These are phyloP conservation scores for Torulaspora quercuum DNA, from an alignment of 805 yeast species.

Conservation along the genomic window DNA sequence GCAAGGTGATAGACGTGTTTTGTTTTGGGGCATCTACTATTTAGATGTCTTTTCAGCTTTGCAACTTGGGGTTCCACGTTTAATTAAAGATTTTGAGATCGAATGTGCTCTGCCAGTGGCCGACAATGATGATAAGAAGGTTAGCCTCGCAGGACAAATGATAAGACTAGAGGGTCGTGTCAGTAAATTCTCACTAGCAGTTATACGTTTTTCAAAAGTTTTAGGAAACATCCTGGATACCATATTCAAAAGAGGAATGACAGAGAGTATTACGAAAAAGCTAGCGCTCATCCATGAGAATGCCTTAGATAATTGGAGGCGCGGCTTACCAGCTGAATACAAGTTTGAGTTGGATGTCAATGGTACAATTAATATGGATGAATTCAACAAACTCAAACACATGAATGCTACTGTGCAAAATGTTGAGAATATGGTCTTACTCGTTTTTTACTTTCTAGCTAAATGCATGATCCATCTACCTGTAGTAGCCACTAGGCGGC, in stretches of 20 bases:
- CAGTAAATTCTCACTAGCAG: slow-evolving; percentile 54
- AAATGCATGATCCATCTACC: slow-evolving; percentile 64
- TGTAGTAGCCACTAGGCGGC: slow-evolving; percentile 46
- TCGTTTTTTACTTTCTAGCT: slow-evolving; percentile 58
- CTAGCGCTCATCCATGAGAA: slow-evolving; percentile 50
- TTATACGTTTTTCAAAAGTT: slow-evolving; percentile 68
- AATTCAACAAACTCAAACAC: slow-evolving; percentile 17
- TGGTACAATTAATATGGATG: slow-evolving; percentile 39
- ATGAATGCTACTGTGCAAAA: slow-evolving; percentile 31
- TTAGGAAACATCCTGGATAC: slow-evolving; percentile 70
- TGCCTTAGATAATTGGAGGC: slow-evolving; percentile 73
- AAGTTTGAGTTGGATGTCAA: slow-evolving; percentile 62
- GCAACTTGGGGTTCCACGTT: slow-evolving; percentile 76
- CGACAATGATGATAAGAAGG: slow-evolving; percentile 53
- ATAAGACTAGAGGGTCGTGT: slow-evolving; percentile 67
- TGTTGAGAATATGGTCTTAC: slow-evolving; percentile 51
- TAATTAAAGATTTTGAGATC: slow-evolving; percentile 74
- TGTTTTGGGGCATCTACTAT: slow-evolving; percentile 81
- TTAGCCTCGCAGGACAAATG: slow-evolving; percentile 44
- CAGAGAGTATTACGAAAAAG: slow-evolving; percentile 29
- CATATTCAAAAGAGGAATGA: slow-evolving; percentile 55
- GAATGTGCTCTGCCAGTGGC: slow-evolving; percentile 82
- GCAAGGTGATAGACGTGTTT: slow-evolving; percentile 76
- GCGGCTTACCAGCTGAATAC: slow-evolving; percentile 59
- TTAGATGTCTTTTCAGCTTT: slow-evolving; percentile 73